Evolutionary conservation across 179 eudicot species (phyloP), one percentile per base, ranked within the genome.

Genomic region (Silene vulgaris): DNA sequence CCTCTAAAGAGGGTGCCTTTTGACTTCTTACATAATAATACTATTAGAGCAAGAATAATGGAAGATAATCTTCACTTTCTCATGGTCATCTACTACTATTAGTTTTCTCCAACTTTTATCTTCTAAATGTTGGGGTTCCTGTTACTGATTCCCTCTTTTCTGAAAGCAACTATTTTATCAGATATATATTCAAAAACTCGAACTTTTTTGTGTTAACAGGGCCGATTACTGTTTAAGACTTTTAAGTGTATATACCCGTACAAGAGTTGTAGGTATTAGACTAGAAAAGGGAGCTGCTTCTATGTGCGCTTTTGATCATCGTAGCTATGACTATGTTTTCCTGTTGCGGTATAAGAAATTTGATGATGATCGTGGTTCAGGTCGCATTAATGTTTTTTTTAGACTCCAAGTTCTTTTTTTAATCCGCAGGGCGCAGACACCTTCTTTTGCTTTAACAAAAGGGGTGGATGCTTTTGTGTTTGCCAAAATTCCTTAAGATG

Each of bases 401-500:
- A 65, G 21, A 50, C 76, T 81, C 50, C 48, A 63, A 26, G 48
- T 19, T 26, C 32, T 29, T 37, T 54, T 35, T 64, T 63, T 12
- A 62, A 43, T 8, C 7, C 16, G 60, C 21, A 60, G 65, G 75
- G 3, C 16, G 60, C 21, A 60, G 65, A 78, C 76, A 71, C 60
- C 75, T 64, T 71, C 30, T 40, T 70, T 61, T 65, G 74, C 84
- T 81, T 81, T 81, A 65, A 40, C 71, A 30, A 60, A 78, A 81
- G 82, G 60, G 45, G 35, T 78, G 72, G 79, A 75, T 82, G 78
- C 84, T 78, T 78, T 80, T 71, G 75, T 74, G 75, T 13, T 75
- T 73, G 76, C 35, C 69, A 77, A 62, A 62, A 57, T 69, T 69
- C 72, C 23, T 71, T 19, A 43, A 82, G 81, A 48, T 28, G 20